Evolutionary conservation across 768 basidiomycete species (phyloP).

Genomic region (Rhizopogon salebrosus): DNA sequence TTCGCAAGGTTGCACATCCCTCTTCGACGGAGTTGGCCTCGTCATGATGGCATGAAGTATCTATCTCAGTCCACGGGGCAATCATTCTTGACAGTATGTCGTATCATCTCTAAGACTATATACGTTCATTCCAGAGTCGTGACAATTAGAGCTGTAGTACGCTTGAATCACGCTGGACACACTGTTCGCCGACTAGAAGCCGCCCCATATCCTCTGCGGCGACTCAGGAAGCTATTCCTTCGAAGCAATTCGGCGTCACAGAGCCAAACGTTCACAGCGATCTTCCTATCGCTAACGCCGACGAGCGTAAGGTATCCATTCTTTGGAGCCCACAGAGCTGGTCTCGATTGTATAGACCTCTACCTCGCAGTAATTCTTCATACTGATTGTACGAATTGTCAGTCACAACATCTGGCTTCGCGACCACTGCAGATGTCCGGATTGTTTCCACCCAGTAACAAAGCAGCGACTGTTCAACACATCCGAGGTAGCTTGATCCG

Average conservation of each 20-base stretch:
- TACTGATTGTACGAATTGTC: background rate
- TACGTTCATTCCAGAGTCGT: background rate
- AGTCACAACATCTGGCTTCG: constrained; percentile 91
- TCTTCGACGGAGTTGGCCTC: background rate
- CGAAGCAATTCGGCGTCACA: constrained; percentile 24
- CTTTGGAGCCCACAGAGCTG: constrained; percentile 69
- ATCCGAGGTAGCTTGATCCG: constrained; percentile 52
- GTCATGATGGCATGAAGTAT: background rate
- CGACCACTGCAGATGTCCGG: constrained; percentile 87
- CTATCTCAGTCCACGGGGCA: background rate
- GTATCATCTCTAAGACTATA: background rate
- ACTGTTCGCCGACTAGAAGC: background rate
- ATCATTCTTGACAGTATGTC: background rate
- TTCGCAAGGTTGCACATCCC: background rate
- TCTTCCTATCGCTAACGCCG: constrained; percentile 49
- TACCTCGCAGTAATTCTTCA: background rate
- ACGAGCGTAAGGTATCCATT: constrained; percentile 58
- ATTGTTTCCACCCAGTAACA: constrained; percentile 83
- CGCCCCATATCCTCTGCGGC: background rate
- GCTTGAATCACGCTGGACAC: background rate
- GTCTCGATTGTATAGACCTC: constrained; percentile 67
- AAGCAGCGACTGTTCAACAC: constrained; percentile 89
- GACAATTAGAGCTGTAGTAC: background rate
- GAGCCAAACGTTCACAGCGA: constrained; percentile 19
- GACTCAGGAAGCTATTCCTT: constrained; percentile 8